phyloP scores from a whole-genome alignment of 306 rosid genomes.

The Vicia faba region DNA sequence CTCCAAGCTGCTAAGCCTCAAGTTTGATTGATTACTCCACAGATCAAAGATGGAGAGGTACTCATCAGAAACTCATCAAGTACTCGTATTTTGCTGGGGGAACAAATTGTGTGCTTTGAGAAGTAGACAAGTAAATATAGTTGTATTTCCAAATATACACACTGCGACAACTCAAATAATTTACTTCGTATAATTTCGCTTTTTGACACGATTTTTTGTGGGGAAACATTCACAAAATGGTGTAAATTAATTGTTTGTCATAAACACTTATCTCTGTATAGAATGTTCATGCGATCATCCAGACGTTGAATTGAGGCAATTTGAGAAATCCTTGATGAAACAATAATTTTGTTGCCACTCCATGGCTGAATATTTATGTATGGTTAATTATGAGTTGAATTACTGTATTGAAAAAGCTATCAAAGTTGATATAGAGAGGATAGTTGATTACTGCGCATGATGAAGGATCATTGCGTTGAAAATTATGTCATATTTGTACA shows the following conservation, averaged over 20 bases:
- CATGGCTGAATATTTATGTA: neutral
- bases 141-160: slow-evolving; percentile 19
- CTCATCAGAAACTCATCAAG: slow-evolving; percentile 33
- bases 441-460: slow-evolving; percentile 19
- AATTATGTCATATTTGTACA: slow-evolving; percentile 9
- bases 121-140: slow-evolving; percentile 25
- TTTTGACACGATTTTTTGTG: slow-evolving; percentile 21
- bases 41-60: slow-evolving; percentile 41
- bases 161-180: slow-evolving; percentile 21
- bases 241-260: slow-evolving; percentile 19
- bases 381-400: neutral
- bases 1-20: slow-evolving; percentile 76
- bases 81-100: slow-evolving; percentile 17
- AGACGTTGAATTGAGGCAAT: slow-evolving; percentile 13
- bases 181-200: slow-evolving; percentile 21
- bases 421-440: neutral
- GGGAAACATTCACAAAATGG: slow-evolving; percentile 6
- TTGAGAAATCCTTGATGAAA: neutral
- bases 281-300: slow-evolving; percentile 28
- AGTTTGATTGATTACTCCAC: slow-evolving; percentile 42
- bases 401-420: too few species aligned
- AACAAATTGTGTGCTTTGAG: slow-evolving; percentile 30
- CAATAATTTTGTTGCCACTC: neutral
- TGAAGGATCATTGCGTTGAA: slow-evolving; percentile 27
- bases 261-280: slow-evolving; percentile 27